Percentiles rank a stretch among this genome's conserved stretches.
Conservation (phyloP, 225 moss, liverwort and hornwort genomes). For the Marchantia paleacea region DNA sequence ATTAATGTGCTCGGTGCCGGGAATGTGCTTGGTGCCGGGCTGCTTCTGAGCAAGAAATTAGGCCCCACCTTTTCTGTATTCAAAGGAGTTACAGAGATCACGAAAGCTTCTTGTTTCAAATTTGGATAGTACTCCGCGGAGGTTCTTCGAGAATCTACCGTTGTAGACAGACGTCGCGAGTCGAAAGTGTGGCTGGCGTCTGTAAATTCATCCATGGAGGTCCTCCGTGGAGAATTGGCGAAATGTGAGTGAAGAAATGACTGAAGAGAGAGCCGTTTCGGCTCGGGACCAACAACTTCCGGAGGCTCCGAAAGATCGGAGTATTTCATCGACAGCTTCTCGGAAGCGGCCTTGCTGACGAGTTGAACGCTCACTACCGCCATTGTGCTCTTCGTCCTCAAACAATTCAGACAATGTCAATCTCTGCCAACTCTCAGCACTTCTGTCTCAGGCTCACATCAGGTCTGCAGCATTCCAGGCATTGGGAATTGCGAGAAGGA, state of each 20-base stretch:
- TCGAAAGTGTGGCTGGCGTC: constrained; percentile 9
- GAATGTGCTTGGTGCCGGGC: constrained; percentile 4
- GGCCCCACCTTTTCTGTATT: constrained; percentile 15
- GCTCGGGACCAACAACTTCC: constrained; percentile 16
- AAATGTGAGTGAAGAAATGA: constrained; percentile 31
- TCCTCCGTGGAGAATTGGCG: constrained; percentile 36
- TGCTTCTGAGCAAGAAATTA: constrained; percentile 10
- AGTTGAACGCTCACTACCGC: constrained; percentile 36
- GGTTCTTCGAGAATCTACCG: not conserved
- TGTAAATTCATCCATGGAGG: constrained; percentile 22
- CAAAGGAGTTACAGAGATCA: constrained; percentile 22
- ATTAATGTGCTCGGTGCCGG: constrained; percentile 10
- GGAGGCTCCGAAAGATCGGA: constrained; percentile 23
- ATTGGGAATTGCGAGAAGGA: too few relatives aligned
- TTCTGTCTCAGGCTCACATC: too few relatives aligned
- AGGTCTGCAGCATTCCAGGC: too few relatives aligned
- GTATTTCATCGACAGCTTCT: constrained; percentile 43
- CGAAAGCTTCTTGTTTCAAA: constrained; percentile 21
- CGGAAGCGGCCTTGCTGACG: constrained; percentile 35
- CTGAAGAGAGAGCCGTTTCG: constrained; percentile 31
- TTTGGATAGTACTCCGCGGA: constrained; percentile 20
- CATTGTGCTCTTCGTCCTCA: not conserved
- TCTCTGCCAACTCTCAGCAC: too few relatives aligned
- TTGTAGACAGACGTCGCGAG: constrained; percentile 4
- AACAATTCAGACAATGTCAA: too few relatives aligned